Percentiles rank a stretch among this genome's conserved stretches.
Conservation (phyloP, 306 rosid genomes). For the Herpetospermum pedunculosum region DNA sequence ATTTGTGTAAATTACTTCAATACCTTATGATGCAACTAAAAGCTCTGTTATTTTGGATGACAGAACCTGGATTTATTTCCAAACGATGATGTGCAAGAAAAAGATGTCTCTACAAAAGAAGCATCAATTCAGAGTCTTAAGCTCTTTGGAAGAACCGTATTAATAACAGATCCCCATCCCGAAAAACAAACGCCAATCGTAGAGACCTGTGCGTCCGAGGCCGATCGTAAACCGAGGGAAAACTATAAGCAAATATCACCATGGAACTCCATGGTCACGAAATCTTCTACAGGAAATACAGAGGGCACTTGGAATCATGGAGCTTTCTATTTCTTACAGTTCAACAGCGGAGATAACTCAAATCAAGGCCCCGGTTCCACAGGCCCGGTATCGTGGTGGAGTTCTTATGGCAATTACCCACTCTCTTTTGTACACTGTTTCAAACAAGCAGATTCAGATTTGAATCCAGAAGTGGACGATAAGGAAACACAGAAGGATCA, state of each 20-base stretch:
- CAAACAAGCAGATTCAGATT: constrained; percentile 15
- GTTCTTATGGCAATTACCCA: constrained; percentile 15
- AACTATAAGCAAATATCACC: constrained; percentile 4
- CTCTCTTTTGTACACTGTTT: constrained; percentile 15
- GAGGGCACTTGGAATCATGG: constrained; percentile 14
- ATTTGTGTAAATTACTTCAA: constrained; percentile 1
- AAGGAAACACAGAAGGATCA: constrained; percentile 34
- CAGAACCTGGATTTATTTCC: constrained; percentile 36
- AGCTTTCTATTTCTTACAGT: constrained; percentile 19
- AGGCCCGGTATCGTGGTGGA: constrained; percentile 5
- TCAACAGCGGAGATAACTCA: constrained; percentile 20
- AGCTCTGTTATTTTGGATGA: constrained; percentile 8
- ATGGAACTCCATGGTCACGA: background rate
- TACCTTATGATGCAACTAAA: constrained; percentile 2
- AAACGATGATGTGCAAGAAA: constrained; percentile 17
- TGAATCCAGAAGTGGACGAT: constrained; percentile 17
- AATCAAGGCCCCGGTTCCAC: constrained; percentile 17
- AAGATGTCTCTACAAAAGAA: constrained; percentile 29
- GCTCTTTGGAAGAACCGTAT: constrained; percentile 64
- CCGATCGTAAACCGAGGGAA: background rate
- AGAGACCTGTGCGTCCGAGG: background rate
- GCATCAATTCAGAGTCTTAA: constrained; percentile 34
- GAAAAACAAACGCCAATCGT: background rate
- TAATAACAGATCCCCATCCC: constrained; percentile 29
- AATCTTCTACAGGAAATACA: constrained; percentile 4